Evolutionary conservation across 164 flowering plant genomes (phyloP), one percentile per base, ranked within the genome.

Genomic region (Stephania cephalantha): DNA sequence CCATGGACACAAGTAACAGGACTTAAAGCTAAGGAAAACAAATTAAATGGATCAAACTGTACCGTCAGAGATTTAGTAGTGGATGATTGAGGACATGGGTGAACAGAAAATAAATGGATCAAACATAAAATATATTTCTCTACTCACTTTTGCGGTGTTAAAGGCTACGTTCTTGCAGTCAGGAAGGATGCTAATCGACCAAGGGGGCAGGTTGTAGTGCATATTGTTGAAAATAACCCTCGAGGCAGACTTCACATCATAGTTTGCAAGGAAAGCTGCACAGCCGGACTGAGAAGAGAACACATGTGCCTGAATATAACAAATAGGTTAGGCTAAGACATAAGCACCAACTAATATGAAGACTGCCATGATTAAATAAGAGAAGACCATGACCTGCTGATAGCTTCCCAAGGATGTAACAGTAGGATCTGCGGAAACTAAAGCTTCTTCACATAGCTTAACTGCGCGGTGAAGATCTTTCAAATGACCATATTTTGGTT

Each of bases 181-280:
- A 68, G 98, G 98, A 80, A 96, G 97, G 73, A 96, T 90, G 85
- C 98, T 96, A 74, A 90, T 89, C 44, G 99, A 96, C 99, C 99
- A 96, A 76, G 99, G 90, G 63, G 98, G 97, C 72, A 96, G 81
- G 71, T 84, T 79, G 72, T 92, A 94, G 79, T 89, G 98, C 87
- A 69, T 81, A 79, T 86, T 85, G 30, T 88, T 89, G 83, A 92
- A 96, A 61, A 78, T 73, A 71, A 94, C 97, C 75, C 80, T 88
- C 9, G 85, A 87, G 31, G 90, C 82, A 12, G 88, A 81, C 30
- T 72, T 85, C 5, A 82, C 7, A 64, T 94, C 78, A 78, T 78
- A 88, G 74, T 96, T 96, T 46, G 97, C 70, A 46, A 96, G 90
- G 80, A 96, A 96, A 76, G 98, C 97, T 45, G 97, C 90, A 87